Evolutionary conservation across 148 eudicot genomes (phyloP).

Genomic region (Agrostemma githago): DNA sequence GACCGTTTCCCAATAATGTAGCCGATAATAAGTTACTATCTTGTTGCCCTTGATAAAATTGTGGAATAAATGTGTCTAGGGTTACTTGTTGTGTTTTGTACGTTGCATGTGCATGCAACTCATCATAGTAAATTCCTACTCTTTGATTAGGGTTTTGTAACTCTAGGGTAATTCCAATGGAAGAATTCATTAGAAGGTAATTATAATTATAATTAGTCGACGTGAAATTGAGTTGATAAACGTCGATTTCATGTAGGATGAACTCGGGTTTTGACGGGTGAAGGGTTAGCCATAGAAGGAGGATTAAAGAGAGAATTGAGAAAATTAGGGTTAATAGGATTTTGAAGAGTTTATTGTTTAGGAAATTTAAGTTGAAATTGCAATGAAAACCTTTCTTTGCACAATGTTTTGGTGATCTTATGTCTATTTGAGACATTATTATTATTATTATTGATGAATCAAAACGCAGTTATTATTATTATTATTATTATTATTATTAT

Average conservation of each 20-base stretch:
- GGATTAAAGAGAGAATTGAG: slow-evolving; percentile 52
- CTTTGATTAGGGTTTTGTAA: slow-evolving; percentile 67
- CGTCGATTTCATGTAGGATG: slow-evolving; percentile 49
- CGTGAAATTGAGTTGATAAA: slow-evolving; percentile 72
- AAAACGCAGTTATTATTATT: no score
- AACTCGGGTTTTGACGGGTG: slow-evolving; percentile 84
- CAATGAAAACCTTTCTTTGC: slow-evolving; percentile 48
- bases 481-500: no score
- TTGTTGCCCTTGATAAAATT: slow-evolving; percentile 71
- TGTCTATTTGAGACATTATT: slow-evolving; percentile 64
- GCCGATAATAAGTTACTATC: slow-evolving; percentile 54
- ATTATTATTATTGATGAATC: no score
- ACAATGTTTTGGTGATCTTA: slow-evolving; percentile 81
- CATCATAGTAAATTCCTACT: slow-evolving; percentile 73
- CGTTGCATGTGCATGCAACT: slow-evolving; percentile 51
- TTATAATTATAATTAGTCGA: slow-evolving; percentile 8
- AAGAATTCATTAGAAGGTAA: slow-evolving; percentile 51
- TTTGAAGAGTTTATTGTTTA: slow-evolving; percentile 58
- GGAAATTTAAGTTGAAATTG: slow-evolving; percentile 27
- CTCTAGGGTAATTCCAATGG: slow-evolving; percentile 60
- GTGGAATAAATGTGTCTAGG: slow-evolving; percentile 40
- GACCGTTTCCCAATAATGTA: slow-evolving; percentile 42
- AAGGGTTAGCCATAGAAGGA: slow-evolving; percentile 63
- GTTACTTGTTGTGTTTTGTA: slow-evolving; percentile 78
- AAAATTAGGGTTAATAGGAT: slow-evolving; percentile 44